These are phyloP conservation scores for Rasamsonia emersonii DNA, from an alignment of 2,329 filamentous ascomycete genomes.

Conservation along the genomic window DNA sequence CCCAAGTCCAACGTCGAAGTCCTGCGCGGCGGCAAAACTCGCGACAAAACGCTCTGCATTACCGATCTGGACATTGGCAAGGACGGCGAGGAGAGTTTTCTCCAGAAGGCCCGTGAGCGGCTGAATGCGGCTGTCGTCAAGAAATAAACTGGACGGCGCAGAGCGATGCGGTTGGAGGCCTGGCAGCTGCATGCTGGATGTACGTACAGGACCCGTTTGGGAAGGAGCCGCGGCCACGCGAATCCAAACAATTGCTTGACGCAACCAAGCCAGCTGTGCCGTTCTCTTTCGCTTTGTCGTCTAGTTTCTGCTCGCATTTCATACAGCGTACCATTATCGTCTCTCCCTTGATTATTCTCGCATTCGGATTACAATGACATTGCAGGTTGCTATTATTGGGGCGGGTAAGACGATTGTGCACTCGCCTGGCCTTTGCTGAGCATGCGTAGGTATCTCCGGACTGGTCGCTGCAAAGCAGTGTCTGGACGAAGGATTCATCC, in stretches of 20 bases:
- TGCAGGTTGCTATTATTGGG: constrained; percentile 14
- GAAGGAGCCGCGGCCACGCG: too few relatives aligned
- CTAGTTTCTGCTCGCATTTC: neutral
- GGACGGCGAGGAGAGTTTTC: constrained; percentile 23
- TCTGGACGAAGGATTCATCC: constrained; percentile 27
- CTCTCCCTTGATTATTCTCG: neutral
- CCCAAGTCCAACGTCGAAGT: constrained; percentile 58
- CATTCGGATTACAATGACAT: constrained; percentile 5
- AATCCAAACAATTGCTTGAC: too few relatives aligned
- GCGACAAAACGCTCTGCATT: constrained; percentile 52
- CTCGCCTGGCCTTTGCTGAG: neutral
- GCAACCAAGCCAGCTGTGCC: too few relatives aligned
- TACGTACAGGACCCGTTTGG: too few relatives aligned
- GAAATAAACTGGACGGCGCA: constrained; percentile 1
- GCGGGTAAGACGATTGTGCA: constrained; percentile 9
- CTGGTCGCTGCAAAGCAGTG: constrained; percentile 31
- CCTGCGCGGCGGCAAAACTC: constrained; percentile 54
- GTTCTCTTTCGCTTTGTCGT: too few relatives aligned
- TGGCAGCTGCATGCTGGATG: too few relatives aligned
- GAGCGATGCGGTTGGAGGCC: too few relatives aligned
- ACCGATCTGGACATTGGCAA: constrained; percentile 19
- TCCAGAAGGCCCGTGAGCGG: constrained; percentile 15
- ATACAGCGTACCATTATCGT: neutral
- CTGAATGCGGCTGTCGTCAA: constrained; percentile 9
- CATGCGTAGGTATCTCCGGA: constrained; percentile 23